These are phyloP conservation scores for Kappamyces sp. DNA, from an alignment of 192 early-diverging fungal genomes.

Conservation along the genomic window DNA sequence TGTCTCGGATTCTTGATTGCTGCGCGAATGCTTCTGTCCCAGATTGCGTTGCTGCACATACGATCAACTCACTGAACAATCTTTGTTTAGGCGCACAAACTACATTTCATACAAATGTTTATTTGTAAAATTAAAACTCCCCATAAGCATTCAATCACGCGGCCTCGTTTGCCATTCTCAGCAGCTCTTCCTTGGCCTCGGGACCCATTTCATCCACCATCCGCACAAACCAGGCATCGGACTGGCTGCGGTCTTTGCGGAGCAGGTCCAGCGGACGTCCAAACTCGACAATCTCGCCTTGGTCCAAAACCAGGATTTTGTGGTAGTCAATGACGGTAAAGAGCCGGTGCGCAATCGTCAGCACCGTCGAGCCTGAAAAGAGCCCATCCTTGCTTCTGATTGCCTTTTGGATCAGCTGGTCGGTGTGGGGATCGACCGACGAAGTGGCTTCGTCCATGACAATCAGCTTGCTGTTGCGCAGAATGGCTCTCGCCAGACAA, in stretches of 20 bases:
- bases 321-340: constrained; percentile 57
- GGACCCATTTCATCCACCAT: constrained; percentile 45
- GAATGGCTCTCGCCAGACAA: constrained; percentile 72
- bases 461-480: constrained; percentile 42
- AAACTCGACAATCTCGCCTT: constrained; percentile 63
- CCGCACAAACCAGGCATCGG: constrained; percentile 32
- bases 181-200: too few relatives aligned
- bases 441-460: constrained; percentile 41
- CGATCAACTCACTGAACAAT: too few relatives aligned
- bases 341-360: constrained; percentile 37
- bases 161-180: not conserved
- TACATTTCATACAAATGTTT: too few relatives aligned
- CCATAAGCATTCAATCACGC: not conserved
- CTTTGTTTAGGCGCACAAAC: too few relatives aligned
- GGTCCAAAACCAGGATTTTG: constrained; percentile 66
- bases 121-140: too few relatives aligned
- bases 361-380: constrained; percentile 27
- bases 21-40: too few relatives aligned
- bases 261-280: constrained; percentile 43
- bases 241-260: constrained; percentile 18
- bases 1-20: too few relatives aligned
- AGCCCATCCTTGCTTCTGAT: constrained; percentile 18
- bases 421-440: constrained; percentile 28
- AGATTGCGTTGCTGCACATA: too few relatives aligned
- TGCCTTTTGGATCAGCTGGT: constrained; percentile 24